These are phyloP conservation scores for Paramecium biaurelia DNA, from an alignment of 73 alveolate genomes.

Conservation along the genomic window DNA sequence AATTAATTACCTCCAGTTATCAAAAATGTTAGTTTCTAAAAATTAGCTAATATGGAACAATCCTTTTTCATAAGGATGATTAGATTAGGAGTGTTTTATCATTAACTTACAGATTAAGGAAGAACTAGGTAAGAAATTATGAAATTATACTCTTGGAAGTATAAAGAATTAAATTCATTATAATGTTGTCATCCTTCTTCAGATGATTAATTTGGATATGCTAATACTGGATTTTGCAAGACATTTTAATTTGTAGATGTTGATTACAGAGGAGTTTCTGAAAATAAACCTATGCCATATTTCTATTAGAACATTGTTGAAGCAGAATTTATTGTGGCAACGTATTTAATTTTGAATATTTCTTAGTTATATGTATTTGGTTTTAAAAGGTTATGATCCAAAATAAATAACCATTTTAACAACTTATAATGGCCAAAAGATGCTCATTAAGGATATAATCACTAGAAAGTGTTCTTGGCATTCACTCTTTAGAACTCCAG, in stretches of 20 bases:
- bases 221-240: conserved; percentile 63
- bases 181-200: neutral
- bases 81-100: conserved; percentile 68
- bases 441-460: conserved; percentile 73
- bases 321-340: conserved; percentile 27
- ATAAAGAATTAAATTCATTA: conserved; percentile 53
- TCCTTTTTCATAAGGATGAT: conserved; percentile 76
- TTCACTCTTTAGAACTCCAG: conserved; percentile 64
- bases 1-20: conserved; percentile 91
- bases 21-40: conserved; percentile 72
- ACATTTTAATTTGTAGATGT: conserved; percentile 73
- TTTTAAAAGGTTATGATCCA: conserved; percentile 72
- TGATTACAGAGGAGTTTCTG: conserved; percentile 67
- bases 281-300: conserved; percentile 67
- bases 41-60: conserved; percentile 71
- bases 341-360: neutral
- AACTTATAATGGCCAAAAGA: conserved; percentile 76
- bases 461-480: conserved; percentile 74
- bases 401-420: conserved; percentile 68
- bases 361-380: conserved; percentile 72
- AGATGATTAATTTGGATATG: conserved; percentile 44
- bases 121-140: conserved; percentile 77
- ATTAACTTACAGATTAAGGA: conserved; percentile 71
- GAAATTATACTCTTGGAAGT: conserved; percentile 73
- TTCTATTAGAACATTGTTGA: conserved; percentile 77